Base-by-base conservation (phyloP, 768 basidiomycete species). In the Collybia sp. region DNA sequence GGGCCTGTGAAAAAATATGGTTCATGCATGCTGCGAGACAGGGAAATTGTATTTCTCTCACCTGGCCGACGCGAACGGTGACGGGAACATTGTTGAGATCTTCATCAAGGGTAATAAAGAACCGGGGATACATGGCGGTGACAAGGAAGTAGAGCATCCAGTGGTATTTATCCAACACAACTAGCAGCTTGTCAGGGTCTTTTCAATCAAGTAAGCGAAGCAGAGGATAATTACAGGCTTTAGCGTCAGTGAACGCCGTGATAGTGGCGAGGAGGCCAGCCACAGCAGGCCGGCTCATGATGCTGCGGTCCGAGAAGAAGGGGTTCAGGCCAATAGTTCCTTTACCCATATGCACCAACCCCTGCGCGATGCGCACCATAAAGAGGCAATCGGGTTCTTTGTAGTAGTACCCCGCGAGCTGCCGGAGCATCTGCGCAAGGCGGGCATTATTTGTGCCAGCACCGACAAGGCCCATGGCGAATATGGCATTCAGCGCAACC, bases 391-490 rank as follows among this genome's bases (percentile, higher is more conserved):
- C 93, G 0, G 94, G 83, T 65, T 99, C 96, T 63, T 97, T 97
- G 68, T 88, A 79, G 67, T 99, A 99, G 71, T 98, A 99, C n/a
- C 90, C 90, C 10, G 95, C 93, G 3, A 99, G 77, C 60, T 94
- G 93, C 35, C 96, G 77, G 30, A 99, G 79, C 95, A 99, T 96
- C 68, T 99, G 96, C 11, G 88, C 95, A 33, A 99, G 76, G 33
- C 93, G 83, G 12, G 96, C 96, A 55, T 99, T 98, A 67, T 99
- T 99, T n/a, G 93, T 93, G 30, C 96, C 96, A 1, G 95, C 95
- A 25, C 96, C 96, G 43, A 98, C 87, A 18, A 99, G 77, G 49
- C 96, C 96, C 95, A 99, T 97, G 2, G 94, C 94, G 57, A 98
- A 90, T 68, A 99, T 97, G 19, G 96, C 91, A 58, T 97, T 98